A percentile compares a stretch with the other conserved stretches of the same genome.
These are phyloP conservation scores for Phytophthora citricola DNA, from an alignment of 352 stramenopile species.

Conservation along the genomic window DNA sequence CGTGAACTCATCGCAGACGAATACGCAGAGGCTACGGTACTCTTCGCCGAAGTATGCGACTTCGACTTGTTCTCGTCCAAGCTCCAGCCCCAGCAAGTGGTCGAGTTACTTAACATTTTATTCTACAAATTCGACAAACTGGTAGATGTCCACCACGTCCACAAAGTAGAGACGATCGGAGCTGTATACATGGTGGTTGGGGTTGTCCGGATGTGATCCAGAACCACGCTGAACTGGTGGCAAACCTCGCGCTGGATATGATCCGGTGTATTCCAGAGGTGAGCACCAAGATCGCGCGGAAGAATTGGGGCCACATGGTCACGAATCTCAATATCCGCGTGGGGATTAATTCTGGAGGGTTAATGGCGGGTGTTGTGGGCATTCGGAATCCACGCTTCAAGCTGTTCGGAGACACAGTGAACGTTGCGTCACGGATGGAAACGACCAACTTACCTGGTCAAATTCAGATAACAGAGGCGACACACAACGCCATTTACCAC, in stretches of 20 bases:
- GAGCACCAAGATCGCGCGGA: conserved; percentile 71
- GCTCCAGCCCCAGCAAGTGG: conserved; percentile 82
- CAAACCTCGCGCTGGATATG: conserved; percentile 84
- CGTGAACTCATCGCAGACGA: conserved; percentile 86
- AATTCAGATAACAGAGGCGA: conserved; percentile 85
- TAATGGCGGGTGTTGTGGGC: conserved; percentile 90
- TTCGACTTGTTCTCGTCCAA: conserved; percentile 88
- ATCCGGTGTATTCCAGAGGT: conserved; percentile 83
- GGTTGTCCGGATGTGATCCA: conserved; percentile 73
- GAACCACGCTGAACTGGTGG: conserved; percentile 84
- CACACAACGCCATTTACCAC: conserved; percentile 67
- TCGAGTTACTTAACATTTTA: conserved; percentile 89
- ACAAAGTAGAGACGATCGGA: conserved; percentile 93
- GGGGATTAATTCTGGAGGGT: conserved; percentile 82
- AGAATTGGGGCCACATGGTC: conserved; percentile 71
- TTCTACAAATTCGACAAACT: conserved; percentile 92
- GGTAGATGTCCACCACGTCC: conserved; percentile 85
- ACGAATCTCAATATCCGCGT: conserved; percentile 87
- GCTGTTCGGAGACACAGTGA: conserved; percentile 89
- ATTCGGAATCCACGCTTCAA: conserved; percentile 89
- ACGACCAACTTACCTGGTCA: conserved; percentile 80
- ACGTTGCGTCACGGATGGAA: conserved; percentile 88
- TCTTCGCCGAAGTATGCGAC: conserved; percentile 86
- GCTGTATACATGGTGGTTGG: conserved; percentile 91
- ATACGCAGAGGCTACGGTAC: conserved; percentile 74